Evolutionary conservation across 1,284 basidiomycete genomes (phyloP).

Genomic region (Vanrija pseudolonga): DNA sequence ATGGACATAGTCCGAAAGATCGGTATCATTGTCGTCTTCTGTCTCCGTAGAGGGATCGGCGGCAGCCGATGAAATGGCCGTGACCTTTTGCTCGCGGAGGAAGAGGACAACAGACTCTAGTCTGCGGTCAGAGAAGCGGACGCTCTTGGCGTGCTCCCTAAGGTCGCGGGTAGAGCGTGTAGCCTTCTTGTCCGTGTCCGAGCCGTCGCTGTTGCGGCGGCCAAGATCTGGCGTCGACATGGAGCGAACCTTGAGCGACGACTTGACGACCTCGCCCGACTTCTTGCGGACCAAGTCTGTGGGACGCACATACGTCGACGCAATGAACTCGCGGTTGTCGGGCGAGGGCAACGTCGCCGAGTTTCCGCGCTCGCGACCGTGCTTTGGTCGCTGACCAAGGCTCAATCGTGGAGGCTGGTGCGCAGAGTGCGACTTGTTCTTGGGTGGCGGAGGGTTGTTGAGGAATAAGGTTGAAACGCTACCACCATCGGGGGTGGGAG

Average conservation of each 20-base stretch:
- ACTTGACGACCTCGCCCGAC: conserved; percentile 50
- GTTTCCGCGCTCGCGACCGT: not conserved
- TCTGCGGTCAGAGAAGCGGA: conserved; percentile 41
- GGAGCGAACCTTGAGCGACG: conserved; percentile 47
- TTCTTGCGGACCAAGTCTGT: conserved; percentile 48
- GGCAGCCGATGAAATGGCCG: conserved; percentile 44
- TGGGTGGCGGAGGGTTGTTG: not conserved
- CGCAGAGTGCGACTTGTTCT: not conserved
- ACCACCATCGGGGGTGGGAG: not conserved
- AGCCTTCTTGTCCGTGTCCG: conserved; percentile 19
- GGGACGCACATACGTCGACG: conserved; percentile 14
- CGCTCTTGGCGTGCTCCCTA: conserved; percentile 43
- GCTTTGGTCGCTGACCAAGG: conserved; percentile 5
- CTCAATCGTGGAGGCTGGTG: conserved; percentile 10
- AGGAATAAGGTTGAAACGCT: too few species aligned
- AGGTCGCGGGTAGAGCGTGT: conserved; percentile 21
- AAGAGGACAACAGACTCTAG: conserved; percentile 49
- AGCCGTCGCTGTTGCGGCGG: conserved; percentile 23
- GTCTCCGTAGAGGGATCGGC: conserved; percentile 41
- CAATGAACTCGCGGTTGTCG: not conserved
- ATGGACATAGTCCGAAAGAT: conserved; percentile 45
- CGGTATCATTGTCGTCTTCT: conserved; percentile 46
- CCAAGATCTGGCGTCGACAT: conserved; percentile 48
- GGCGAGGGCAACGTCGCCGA: conserved; percentile 4
- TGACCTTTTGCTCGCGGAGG: conserved; percentile 46